Conservation (phyloP, 2,329 filamentous ascomycete species). For the Sporothrix schenckii region DNA sequence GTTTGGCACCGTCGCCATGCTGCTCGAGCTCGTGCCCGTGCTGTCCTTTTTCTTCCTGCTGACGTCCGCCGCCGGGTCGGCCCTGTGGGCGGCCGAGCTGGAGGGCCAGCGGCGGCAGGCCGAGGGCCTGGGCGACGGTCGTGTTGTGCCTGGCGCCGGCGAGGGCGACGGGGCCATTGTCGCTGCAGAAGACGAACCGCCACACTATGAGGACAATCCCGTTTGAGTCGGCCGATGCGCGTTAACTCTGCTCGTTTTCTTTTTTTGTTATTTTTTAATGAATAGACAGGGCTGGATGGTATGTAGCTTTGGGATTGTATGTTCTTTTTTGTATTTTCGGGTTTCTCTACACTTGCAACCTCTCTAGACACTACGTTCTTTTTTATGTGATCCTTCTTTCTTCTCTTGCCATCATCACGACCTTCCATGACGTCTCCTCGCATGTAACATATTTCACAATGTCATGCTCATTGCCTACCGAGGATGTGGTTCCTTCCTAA, state of each 20-base stretch:
- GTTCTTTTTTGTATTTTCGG: neutral
- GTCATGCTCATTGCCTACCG: too few relatives aligned
- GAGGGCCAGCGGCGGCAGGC: slow-evolving; percentile 59
- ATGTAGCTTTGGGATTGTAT: neutral
- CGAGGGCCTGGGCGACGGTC: slow-evolving; percentile 12
- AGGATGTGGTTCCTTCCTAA: slow-evolving; percentile 20
- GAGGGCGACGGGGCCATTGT: neutral
- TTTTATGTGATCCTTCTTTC: too few relatives aligned
- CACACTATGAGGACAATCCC: slow-evolving; percentile 38
- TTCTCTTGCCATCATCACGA: neutral
- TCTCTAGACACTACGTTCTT: neutral
- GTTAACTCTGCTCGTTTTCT: neutral
- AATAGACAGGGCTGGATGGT: neutral
- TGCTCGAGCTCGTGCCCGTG: slow-evolving; percentile 84
- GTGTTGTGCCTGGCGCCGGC: neutral
- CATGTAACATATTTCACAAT: neutral
- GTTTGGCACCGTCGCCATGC: slow-evolving; percentile 78
- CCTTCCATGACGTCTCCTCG: neutral
- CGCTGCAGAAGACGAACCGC: neutral
- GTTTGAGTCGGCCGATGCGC: slow-evolving; percentile 30
- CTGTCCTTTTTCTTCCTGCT: slow-evolving; percentile 93
- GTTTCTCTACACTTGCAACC: rapidly evolving
- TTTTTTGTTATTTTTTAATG: neutral
- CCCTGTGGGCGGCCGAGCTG: slow-evolving; percentile 80
- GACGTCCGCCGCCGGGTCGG: slow-evolving; percentile 81